phyloP scores from a whole-genome alignment of 176 grass and related monocot species.

The Hordeum vulgare region DNA sequence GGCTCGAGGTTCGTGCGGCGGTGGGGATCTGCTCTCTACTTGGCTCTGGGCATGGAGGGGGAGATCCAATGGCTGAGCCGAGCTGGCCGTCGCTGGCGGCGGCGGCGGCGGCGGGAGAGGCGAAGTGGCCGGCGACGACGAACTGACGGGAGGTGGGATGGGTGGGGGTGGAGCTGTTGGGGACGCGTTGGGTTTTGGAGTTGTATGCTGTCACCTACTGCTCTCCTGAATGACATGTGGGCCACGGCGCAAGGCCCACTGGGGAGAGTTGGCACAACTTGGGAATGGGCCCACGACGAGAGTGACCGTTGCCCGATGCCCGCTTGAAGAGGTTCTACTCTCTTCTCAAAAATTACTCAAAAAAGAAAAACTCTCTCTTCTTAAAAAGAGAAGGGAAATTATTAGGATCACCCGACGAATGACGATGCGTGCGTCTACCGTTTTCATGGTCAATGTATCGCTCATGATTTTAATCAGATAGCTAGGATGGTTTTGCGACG shows the following conservation, averaged over 20 bases:
- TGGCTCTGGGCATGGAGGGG: background rate
- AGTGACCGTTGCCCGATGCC: background rate
- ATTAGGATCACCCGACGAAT: too few species aligned
- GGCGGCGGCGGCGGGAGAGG: background rate
- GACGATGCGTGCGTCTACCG: too few species aligned
- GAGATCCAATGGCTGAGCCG: background rate
- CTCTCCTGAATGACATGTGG: background rate
- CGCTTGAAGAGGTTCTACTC: background rate
- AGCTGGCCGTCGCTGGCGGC: background rate
- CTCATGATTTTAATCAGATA: too few species aligned
- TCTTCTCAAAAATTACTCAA: too few species aligned
- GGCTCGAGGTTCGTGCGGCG: background rate
- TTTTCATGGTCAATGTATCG: too few species aligned
- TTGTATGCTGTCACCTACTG: background rate
- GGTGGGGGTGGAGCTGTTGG: slow-evolving; percentile 6
- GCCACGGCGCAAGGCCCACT: background rate
- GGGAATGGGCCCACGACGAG: background rate
- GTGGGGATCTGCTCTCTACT: background rate
- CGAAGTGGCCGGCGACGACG: background rate
- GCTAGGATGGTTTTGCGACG: too few species aligned
- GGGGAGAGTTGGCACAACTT: background rate
- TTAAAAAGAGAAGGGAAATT: too few species aligned
- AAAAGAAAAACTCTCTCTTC: too few species aligned
- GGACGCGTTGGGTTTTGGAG: slow-evolving; percentile 9
- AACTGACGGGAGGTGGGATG: background rate